Evolutionary conservation across 169 alveolate species (phyloP).

Genomic region (Cyclospora cayetanensis): DNA sequence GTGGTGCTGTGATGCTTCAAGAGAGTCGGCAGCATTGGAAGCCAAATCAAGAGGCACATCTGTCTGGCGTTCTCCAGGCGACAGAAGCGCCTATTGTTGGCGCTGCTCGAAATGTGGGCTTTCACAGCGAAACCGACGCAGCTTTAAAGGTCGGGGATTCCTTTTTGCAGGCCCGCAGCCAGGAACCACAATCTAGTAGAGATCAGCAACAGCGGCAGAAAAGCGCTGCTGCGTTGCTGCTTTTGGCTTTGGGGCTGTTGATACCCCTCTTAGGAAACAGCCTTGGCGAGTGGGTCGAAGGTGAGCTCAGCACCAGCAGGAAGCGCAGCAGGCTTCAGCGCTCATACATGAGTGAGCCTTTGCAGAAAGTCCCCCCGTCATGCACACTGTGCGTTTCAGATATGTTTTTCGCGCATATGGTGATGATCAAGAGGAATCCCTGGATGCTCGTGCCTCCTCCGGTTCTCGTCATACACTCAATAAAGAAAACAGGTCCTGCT

Average conservation of each 20-base stretch:
- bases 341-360: no score
- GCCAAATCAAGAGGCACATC: not conserved
- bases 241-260: conserved; percentile 33
- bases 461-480: not conserved
- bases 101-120: not conserved
- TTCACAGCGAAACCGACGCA: not conserved
- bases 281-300: conserved; percentile 56
- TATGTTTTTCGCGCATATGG: conserved; percentile 45
- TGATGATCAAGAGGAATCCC: conserved; percentile 55
- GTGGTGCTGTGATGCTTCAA: not conserved
- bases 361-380: no score
- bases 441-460: conserved; percentile 54
- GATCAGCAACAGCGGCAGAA: not conserved
- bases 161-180: conserved; percentile 14
- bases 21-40: not conserved
- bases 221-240: conserved; percentile 54
- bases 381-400: not conserved
- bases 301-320: conserved; percentile 8
- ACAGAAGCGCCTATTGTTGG: not conserved
- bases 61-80: not conserved
- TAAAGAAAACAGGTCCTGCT: not conserved
- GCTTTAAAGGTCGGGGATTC: not conserved
- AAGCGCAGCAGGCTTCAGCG: not conserved
- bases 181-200: not conserved
- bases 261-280: conserved; percentile 30